Evolutionary conservation across 2,329 filamentous ascomycete species (phyloP), one percentile per base, ranked within the genome.

Genomic region (Karstenula rhodostoma): DNA sequence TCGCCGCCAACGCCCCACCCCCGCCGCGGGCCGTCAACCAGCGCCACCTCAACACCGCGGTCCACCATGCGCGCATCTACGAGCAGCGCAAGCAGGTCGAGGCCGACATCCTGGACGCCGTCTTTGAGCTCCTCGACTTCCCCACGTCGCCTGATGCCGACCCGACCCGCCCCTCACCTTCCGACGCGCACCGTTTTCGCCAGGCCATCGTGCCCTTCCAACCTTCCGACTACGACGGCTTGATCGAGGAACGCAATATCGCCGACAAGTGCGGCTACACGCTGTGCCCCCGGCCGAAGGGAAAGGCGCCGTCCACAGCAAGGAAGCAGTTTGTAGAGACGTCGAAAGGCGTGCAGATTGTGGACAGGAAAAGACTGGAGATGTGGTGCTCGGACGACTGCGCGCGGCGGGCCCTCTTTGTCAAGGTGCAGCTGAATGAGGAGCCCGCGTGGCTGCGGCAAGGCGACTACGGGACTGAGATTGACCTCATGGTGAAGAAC

Each of bases 161-260:
- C 69, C 80, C 86, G 29, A 80, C 80, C 19, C 75, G 79, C 2
- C 86, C 87, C 2, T 68, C 87, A 7, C 71, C 84, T 0, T 75
- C 84, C 33, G 93, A 97, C 74, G 84, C 84, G 1, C 75, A 79
- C 42, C 80, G 81, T 56, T 93, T 98, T 79, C 88, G 89, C 68
- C 73, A 82, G 3, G 85, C 87, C 37, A 80, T 98, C 25, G 81
- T 85, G 10, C 83, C 87, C 46, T 98, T 97, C 79, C 92, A 94
- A 74, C 92, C 94, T 0, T 85, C 86, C 56, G 94, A 99, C 81
- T 96, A 96, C 81, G 93, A 97, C 73, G 90, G 92, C 65, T 82
- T 98, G 52, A 89, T 97, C 61, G 86, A 90, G 65, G 95, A 99
- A 82, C 91, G 95, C 71, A 96, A 96, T 76, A 90, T 92, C 66